Evolutionary conservation across 225 moss, liverwort and hornwort genomes (phyloP).

Genomic region (Marchantia paleacea): DNA sequence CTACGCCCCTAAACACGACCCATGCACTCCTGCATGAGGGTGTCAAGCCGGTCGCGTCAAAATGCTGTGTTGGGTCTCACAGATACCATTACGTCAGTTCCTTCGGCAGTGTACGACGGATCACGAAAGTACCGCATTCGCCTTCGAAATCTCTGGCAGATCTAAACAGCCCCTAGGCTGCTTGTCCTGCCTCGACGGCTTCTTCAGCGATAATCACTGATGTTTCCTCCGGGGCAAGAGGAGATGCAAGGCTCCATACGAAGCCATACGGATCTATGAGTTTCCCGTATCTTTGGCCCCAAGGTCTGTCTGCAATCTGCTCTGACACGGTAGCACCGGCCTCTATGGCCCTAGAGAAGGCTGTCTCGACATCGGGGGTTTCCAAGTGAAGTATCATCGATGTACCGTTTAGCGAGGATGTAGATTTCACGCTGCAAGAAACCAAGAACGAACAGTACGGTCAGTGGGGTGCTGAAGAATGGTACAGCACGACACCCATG

Average conservation of each 20-base stretch:
- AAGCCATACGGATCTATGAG: slow-evolving; percentile 59
- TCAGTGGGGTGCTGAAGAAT: not conserved
- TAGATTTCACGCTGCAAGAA: slow-evolving; percentile 41
- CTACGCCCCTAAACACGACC: no score
- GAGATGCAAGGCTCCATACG: slow-evolving; percentile 53
- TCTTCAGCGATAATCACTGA: slow-evolving; percentile 6
- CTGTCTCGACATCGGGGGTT: slow-evolving; percentile 57
- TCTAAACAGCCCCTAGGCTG: slow-evolving; percentile 11
- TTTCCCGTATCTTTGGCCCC: slow-evolving; percentile 67
- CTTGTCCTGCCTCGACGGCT: slow-evolving; percentile 25
- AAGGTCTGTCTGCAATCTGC: slow-evolving; percentile 51
- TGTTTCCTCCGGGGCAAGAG: slow-evolving; percentile 13
- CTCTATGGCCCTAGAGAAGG: slow-evolving; percentile 53
- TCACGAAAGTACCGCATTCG: no score
- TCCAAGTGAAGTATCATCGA: slow-evolving; percentile 55
- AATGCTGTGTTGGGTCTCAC: no score
- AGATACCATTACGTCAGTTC: no score
- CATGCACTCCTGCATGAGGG: no score
- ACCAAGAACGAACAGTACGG: not conserved
- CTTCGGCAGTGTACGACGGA: no score
- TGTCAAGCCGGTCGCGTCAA: no score
- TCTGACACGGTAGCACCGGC: slow-evolving; percentile 56
- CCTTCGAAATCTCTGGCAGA: no score
- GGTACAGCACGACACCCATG: not conserved
- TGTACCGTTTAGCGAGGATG: slow-evolving; percentile 45